Conservation (phyloP, 176 grass and related monocot genomes). For the Otatea glauca region DNA sequence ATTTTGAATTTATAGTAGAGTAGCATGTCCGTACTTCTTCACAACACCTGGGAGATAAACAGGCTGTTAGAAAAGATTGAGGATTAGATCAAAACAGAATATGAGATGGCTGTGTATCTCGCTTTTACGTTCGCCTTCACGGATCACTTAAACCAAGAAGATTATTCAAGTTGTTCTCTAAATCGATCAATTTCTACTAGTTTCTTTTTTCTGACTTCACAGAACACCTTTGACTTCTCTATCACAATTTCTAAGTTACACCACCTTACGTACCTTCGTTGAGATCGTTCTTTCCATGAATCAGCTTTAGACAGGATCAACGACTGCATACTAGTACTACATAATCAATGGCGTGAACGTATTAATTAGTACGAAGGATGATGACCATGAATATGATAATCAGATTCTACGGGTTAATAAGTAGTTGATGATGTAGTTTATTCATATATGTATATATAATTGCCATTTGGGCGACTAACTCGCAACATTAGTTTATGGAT, state of each 20-base stretch:
- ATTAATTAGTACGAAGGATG: not conserved
- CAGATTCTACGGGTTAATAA: not conserved
- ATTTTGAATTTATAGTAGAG: too few relatives aligned
- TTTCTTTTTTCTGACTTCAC: not conserved
- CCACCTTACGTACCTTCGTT: not conserved
- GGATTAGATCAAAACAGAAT: too few relatives aligned
- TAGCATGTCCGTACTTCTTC: too few relatives aligned
- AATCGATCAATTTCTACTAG: not conserved
- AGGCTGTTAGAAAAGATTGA: too few relatives aligned
- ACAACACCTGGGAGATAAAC: too few relatives aligned
- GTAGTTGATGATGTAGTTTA: not conserved
- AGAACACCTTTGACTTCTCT: not conserved
- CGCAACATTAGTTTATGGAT: not conserved
- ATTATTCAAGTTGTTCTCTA: not conserved
- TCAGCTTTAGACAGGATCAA: not conserved
- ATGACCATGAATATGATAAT: conserved; percentile 15
- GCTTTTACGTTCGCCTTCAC: too few relatives aligned
- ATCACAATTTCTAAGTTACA: not conserved
- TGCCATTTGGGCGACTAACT: not conserved
- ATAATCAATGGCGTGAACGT: not conserved
- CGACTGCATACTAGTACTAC: too few relatives aligned
- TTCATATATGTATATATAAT: not conserved
- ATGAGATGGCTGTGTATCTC: too few relatives aligned
- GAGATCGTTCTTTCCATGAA: not conserved
- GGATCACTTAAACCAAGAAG: too few relatives aligned